A percentile compares a stretch with the other conserved stretches of the same genome.
Conservation (phyloP, 208 protist genomes). For the Leptomonas pyrrhocoris region DNA sequence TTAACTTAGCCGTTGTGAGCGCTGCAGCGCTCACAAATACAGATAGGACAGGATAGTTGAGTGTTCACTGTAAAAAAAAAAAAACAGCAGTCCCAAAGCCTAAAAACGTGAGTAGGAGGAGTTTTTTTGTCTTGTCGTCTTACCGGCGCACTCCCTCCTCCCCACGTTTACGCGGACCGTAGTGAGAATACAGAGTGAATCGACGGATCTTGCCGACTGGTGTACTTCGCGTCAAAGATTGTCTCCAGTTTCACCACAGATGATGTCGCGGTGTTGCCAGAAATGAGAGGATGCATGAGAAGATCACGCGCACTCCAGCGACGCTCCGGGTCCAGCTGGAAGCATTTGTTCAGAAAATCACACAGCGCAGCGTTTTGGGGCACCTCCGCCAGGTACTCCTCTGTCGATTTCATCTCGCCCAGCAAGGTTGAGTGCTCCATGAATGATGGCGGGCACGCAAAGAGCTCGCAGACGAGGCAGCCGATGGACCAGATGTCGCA, state of each 20-base stretch:
- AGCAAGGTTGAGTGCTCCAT: constrained; percentile 75
- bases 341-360: constrained; percentile 85
- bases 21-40: too few relatives aligned
- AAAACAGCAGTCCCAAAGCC: not conserved
- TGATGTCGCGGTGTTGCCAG: constrained; percentile 32
- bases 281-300: constrained; percentile 73
- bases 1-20: too few relatives aligned
- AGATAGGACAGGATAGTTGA: not conserved
- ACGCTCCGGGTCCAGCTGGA: constrained; percentile 65
- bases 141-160: not conserved
- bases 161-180: constrained; percentile 30
- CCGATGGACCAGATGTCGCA: constrained; percentile 93
- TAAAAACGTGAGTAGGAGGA: not conserved
- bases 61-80: not conserved
- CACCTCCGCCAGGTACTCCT: constrained; percentile 55
- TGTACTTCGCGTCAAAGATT: constrained; percentile 55
- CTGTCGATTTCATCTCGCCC: constrained; percentile 60
- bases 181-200: constrained; percentile 48
- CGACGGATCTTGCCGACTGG: constrained; percentile 19
- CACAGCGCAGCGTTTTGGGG: constrained; percentile 61
- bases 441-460: constrained; percentile 78
- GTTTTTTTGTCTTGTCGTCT: not conserved
- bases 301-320: constrained; percentile 68
- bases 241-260: constrained; percentile 64
- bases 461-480: constrained; percentile 90